phyloP scores from a whole-genome alignment of 2,329 filamentous ascomycete genomes.

The Madurella fahalii region DNA sequence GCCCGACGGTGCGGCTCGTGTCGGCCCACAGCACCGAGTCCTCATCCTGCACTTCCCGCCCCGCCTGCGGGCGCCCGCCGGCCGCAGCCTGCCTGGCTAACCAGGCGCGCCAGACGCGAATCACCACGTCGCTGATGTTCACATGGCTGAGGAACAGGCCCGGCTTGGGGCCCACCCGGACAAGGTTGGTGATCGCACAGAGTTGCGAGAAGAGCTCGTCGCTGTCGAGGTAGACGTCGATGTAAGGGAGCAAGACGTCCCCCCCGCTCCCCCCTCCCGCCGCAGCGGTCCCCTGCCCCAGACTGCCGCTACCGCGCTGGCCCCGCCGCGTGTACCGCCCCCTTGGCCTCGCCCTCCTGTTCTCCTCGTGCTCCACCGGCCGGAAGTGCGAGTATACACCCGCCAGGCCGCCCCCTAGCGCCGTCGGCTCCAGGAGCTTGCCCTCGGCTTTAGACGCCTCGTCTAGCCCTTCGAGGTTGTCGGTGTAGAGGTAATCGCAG shows the following conservation, averaged over 20 bases:
- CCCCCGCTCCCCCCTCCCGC: conserved; percentile 40
- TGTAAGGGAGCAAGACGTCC: conserved; percentile 36
- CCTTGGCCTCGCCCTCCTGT: conserved; percentile 34
- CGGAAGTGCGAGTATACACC: conserved; percentile 67
- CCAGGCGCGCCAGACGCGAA: conserved; percentile 72
- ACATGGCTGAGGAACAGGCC: conserved; percentile 62
- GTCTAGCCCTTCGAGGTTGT: conserved; percentile 46
- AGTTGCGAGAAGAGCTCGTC: conserved; percentile 73
- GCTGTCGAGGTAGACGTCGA: conserved; percentile 59
- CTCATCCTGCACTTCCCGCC: conserved; percentile 18
- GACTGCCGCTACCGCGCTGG: conserved; percentile 4
- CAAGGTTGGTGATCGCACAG: conserved; percentile 63
- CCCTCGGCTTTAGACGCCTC: conserved; percentile 29
- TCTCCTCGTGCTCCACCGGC: conserved; percentile 56
- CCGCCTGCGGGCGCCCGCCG: background rate
- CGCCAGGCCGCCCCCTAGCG: conserved; percentile 40
- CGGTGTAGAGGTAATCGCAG: conserved; percentile 64
- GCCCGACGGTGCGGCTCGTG: conserved; percentile 56
- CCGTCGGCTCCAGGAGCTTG: background rate
- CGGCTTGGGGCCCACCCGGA: conserved; percentile 58
- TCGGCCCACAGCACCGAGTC: conserved; percentile 65
- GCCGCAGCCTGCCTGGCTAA: conserved; percentile 49
- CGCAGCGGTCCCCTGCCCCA: background rate
- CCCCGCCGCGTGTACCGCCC: conserved; percentile 32
- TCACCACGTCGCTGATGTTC: conserved; percentile 62